phyloP scores from a whole-genome alignment of 2,329 filamentous ascomycete genomes.

The Ramularia collo-cygni region DNA sequence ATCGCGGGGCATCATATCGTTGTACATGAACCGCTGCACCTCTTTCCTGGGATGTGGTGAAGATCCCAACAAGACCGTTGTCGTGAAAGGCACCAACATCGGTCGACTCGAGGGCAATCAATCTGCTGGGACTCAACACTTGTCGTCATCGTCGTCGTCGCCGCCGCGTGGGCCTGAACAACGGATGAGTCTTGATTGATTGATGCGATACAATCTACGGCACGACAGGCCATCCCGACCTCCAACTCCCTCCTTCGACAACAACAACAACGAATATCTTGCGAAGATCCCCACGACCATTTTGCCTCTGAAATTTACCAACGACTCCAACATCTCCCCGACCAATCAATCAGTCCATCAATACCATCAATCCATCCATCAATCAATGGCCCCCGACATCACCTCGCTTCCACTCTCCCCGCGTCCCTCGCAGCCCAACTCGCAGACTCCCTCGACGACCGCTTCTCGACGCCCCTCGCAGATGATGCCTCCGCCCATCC shows the following conservation, averaged over 20 bases:
- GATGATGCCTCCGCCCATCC: slow-evolving; percentile 21
- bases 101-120: no score
- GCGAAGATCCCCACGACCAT: neutral
- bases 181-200: no score
- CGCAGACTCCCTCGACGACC: slow-evolving; percentile 11
- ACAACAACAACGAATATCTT: neutral
- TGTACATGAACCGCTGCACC: neutral
- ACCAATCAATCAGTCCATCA: neutral
- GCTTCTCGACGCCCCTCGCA: slow-evolving; percentile 18
- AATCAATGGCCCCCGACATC: slow-evolving; percentile 43
- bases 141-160: no score
- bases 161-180: no score
- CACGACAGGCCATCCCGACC: no score
- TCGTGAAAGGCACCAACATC: no score
- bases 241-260: no score
- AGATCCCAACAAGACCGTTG: no score
- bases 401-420: slow-evolving; percentile 39
- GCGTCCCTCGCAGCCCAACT: slow-evolving; percentile 27
- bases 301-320: neutral
- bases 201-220: no score
- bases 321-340: neutral
- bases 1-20: no score
- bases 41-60: neutral
- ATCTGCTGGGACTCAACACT: no score
- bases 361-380: neutral